Evolutionary conservation across 139 green algal genomes (phyloP), one percentile per base, ranked within the genome.

Genomic region (Diplosphaera chodatii): DNA sequence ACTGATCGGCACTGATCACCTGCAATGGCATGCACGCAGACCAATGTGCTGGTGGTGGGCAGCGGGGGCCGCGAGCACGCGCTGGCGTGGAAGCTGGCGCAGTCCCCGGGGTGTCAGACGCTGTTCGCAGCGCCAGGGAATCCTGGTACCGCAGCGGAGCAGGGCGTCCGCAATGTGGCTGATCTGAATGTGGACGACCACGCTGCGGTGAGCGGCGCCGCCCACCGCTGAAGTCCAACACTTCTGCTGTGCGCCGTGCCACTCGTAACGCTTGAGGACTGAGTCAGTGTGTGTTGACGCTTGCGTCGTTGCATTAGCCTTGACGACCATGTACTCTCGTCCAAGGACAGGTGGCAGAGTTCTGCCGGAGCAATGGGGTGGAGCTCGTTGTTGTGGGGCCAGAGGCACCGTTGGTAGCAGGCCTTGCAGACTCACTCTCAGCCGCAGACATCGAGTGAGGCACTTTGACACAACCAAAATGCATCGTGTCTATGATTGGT

Each of bases 381-480:
- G 79, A 76, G 25, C 80, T 98, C 25, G 92, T 97, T 30, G 81
- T 95, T 66, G 84, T 98, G 63, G 93, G 93, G 1, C 93, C 93
- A 18, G 93, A 98, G 83, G 90, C 90, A 37, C 93, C 94, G 0
- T 77, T 99, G 30, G 95, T 99, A 15, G 91, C 90, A 10, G 95
- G 95, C n/a, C 77, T 99, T 29, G 89, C 87, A 8, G 95, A 99
- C 74, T 75, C 86, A 6, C 71, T 96, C 27, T 30, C 37, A 0
- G 71, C 59, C 1, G 86, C 82, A 5, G 89, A 89, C 27, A 84
- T 99, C 37, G 82, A 56, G 74, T 78, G 55, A 56, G 25, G n/a
- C n/a, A n/a, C n/a, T n/a, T n/a, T n/a, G n/a, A n/a, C n/a, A n/a
- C n/a, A n/a, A n/a, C n/a, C n/a, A n/a, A n/a, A n/a, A n/a, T n/a